Evolutionary conservation across 805 yeast genomes (phyloP).

Genomic region (Ogataea kodamae): DNA sequence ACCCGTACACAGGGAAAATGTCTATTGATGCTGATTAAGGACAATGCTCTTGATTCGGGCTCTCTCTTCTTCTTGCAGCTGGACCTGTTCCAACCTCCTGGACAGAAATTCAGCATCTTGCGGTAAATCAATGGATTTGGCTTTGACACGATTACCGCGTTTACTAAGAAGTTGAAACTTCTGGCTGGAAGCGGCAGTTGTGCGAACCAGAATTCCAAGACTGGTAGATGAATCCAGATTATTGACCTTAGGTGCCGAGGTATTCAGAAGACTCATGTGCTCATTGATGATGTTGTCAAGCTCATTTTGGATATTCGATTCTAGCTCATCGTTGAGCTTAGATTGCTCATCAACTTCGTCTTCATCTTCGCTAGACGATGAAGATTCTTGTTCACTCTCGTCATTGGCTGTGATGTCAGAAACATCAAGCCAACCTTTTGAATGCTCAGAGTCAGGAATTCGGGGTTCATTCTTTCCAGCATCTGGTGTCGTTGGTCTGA

Average conservation of each 20-base stretch:
- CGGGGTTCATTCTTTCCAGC: too few relatives aligned
- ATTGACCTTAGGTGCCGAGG: not conserved
- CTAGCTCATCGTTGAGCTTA: conserved; percentile 28
- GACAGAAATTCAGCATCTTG: conserved; percentile 51
- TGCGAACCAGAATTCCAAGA: not conserved
- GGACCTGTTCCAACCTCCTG: conserved; percentile 48
- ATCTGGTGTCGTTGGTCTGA: too few relatives aligned
- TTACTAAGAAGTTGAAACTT: conserved; percentile 52
- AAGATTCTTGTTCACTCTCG: too few relatives aligned
- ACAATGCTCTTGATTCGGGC: conserved; percentile 57
- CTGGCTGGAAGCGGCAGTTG: conserved; percentile 3
- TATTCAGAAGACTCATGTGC: conserved; percentile 32
- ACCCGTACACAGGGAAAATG: conserved; percentile 2
- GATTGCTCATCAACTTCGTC: conserved; percentile 31
- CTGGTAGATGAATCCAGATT: conserved; percentile 1
- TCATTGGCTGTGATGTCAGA: too few relatives aligned
- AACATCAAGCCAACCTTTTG: too few relatives aligned
- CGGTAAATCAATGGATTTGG: conserved; percentile 50
- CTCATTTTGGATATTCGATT: conserved; percentile 47
- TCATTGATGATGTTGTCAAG: conserved; percentile 51
- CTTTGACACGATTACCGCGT: conserved; percentile 42
- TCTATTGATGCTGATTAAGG: conserved; percentile 33
- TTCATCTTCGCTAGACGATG: conserved; percentile 30
- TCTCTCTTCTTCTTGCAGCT: conserved; percentile 48
- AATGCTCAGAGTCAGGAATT: too few relatives aligned